phyloP scores from a whole-genome alignment of 2,329 filamentous ascomycete genomes.

The Amauroascus niger region DNA sequence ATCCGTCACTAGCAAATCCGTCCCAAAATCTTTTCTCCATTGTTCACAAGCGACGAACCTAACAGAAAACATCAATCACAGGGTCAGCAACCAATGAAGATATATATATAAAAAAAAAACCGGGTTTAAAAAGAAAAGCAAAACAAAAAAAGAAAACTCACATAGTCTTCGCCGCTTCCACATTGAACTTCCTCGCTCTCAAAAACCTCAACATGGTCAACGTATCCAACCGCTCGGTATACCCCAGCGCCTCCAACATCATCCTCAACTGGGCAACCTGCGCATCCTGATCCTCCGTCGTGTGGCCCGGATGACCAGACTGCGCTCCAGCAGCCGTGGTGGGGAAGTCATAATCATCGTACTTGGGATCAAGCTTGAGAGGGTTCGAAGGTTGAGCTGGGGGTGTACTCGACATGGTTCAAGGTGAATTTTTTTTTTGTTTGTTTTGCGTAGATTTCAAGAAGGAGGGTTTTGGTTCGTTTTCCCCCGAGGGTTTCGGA shows the following conservation, averaged over 20 bases:
- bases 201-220: conserved; percentile 87
- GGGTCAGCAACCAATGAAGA: neutral
- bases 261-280: conserved; percentile 76
- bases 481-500: neutral
- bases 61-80: conserved; percentile 5
- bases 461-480: neutral
- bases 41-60: conserved; percentile 88
- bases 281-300: conserved; percentile 77
- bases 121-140: neutral
- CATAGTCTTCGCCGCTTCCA: conserved; percentile 76
- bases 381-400: conserved; percentile 24
- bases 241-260: conserved; percentile 74
- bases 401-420: conserved; percentile 10
- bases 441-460: neutral
- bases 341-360: conserved; percentile 93
- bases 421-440: neutral
- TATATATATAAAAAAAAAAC: neutral
- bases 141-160: conserved; percentile 40
- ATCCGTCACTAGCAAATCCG: conserved; percentile 67
- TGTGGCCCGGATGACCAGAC: conserved; percentile 76
- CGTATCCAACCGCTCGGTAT: conserved; percentile 78
- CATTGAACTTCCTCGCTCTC: conserved; percentile 89
- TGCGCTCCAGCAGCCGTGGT: conserved; percentile 60
- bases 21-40: conserved; percentile 79
- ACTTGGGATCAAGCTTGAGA: conserved; percentile 66